Conservation (phyloP, 2,329 filamentous ascomycete genomes). For the Paraconiothyrium brasiliense region DNA sequence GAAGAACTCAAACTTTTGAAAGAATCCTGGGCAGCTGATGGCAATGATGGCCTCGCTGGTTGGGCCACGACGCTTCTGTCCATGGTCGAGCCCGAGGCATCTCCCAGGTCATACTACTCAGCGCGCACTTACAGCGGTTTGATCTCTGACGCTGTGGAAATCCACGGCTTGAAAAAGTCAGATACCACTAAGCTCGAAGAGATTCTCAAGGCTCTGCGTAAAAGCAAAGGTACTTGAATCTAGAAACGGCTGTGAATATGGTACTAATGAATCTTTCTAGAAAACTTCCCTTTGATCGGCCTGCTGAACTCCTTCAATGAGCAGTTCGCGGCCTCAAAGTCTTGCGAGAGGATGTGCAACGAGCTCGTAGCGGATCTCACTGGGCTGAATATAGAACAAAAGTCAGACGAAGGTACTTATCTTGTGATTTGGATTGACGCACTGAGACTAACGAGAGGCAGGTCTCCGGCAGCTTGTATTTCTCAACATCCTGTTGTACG, state of each 20-base stretch:
- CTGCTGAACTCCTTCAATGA: slow-evolving; percentile 60
- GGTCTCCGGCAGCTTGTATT: slow-evolving; percentile 61
- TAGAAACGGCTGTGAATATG: background rate
- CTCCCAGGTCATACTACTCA: slow-evolving; percentile 52
- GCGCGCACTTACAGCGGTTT: slow-evolving; percentile 52
- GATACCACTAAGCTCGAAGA: slow-evolving; percentile 50
- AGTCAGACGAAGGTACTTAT: slow-evolving; percentile 52
- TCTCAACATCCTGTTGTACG: slow-evolving; percentile 63
- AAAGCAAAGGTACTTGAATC: slow-evolving; percentile 27
- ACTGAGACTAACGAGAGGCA: slow-evolving; percentile 26
- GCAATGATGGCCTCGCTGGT: slow-evolving; percentile 33
- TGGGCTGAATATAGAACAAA: slow-evolving; percentile 58
- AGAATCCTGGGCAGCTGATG: slow-evolving; percentile 23
- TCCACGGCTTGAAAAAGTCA: slow-evolving; percentile 51
- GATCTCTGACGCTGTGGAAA: slow-evolving; percentile 52
- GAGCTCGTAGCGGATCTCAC: slow-evolving; percentile 69
- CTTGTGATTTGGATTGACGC: background rate
- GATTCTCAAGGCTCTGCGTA: slow-evolving; percentile 41
- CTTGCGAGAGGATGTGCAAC: slow-evolving; percentile 65
- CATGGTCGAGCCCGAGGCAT: slow-evolving; percentile 30
- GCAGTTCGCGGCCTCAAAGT: slow-evolving; percentile 57
- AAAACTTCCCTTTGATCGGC: slow-evolving; percentile 58
- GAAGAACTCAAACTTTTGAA: slow-evolving; percentile 49
- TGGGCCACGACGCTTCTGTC: slow-evolving; percentile 38
- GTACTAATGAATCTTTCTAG: slow-evolving; percentile 27